Evolutionary conservation across 805 yeast genomes (phyloP).

Genomic region (Lachancea waltii): DNA sequence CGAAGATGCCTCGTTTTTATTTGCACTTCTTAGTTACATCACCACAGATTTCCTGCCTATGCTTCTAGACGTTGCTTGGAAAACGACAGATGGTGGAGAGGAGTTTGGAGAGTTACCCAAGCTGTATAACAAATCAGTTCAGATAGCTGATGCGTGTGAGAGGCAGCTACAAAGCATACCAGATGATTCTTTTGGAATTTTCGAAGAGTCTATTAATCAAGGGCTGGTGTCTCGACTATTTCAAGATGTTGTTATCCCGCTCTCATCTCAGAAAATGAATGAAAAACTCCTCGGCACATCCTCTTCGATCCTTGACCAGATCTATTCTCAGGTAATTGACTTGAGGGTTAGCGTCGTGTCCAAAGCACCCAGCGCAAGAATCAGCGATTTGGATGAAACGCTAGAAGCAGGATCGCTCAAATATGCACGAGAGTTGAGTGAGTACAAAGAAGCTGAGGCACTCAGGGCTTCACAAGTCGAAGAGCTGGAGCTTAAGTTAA

Average conservation of each 20-base stretch:
- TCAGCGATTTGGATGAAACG: not conserved
- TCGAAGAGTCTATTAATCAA: not conserved
- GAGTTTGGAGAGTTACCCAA: no score
- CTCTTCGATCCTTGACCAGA: not conserved
- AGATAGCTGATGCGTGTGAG: not conserved
- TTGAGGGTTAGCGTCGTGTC: not conserved
- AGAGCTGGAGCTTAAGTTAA: constrained; percentile 41
- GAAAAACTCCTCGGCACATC: not conserved
- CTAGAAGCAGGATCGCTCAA: not conserved
- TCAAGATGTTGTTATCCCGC: not conserved
- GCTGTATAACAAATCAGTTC: no score
- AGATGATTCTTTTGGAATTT: not conserved
- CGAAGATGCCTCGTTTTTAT: constrained; percentile 1
- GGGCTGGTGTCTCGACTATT: not conserved
- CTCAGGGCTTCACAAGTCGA: constrained; percentile 27
- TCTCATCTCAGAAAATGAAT: not conserved
- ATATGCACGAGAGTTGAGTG: not conserved
- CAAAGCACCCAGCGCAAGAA: not conserved
- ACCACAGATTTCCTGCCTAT: not conserved
- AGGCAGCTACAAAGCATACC: not conserved
- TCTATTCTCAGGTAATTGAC: not conserved
- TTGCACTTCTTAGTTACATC: not conserved
- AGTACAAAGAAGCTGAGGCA: not conserved
- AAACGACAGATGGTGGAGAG: not conserved
- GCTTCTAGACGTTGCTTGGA: not conserved